Conservation (phyloP, 179 eudicot species). For the Beta corolliflora region DNA sequence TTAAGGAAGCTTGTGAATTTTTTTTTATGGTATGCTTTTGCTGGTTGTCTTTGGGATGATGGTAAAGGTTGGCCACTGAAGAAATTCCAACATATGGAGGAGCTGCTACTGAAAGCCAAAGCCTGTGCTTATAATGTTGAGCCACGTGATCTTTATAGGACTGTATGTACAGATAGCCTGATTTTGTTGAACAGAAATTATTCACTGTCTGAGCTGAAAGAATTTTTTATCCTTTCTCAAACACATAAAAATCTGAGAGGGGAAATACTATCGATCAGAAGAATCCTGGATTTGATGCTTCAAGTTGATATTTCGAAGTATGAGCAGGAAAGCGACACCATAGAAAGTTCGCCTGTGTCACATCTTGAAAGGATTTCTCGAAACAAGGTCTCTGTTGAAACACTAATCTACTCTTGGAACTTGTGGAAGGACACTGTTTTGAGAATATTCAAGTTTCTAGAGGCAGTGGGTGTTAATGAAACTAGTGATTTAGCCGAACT, state of each 20-base stretch:
- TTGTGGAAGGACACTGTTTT: slow-evolving; percentile 37
- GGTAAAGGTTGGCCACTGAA: slow-evolving; percentile 60
- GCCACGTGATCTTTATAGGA: slow-evolving; percentile 30
- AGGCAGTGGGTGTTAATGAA: slow-evolving; percentile 23
- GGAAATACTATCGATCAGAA: slow-evolving; percentile 39
- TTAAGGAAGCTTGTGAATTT: slow-evolving; percentile 41
- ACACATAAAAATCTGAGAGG: slow-evolving; percentile 26
- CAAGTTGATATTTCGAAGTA: too few relatives aligned
- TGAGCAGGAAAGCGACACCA: too few relatives aligned
- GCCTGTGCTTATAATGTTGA: slow-evolving; percentile 30
- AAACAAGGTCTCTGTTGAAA: too few relatives aligned
- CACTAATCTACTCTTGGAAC: too few relatives aligned
- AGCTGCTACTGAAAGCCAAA: slow-evolving; percentile 45
- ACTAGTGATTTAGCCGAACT: background rate
- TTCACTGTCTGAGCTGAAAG: slow-evolving; percentile 35
- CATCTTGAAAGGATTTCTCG: too few relatives aligned
- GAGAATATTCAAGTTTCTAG: slow-evolving; percentile 36
- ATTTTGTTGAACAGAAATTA: slow-evolving; percentile 38
- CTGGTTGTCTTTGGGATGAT: slow-evolving; percentile 40
- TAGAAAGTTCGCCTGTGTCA: too few relatives aligned
- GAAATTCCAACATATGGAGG: slow-evolving; percentile 35
- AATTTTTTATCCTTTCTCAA: slow-evolving; percentile 27
- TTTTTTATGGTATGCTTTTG: slow-evolving; percentile 34
- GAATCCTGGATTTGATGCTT: slow-evolving; percentile 46
- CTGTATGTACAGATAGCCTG: slow-evolving; percentile 35